Evolutionary conservation across 169 alveolate genomes (phyloP).

Genomic region (Plasmodium coatneyi): DNA sequence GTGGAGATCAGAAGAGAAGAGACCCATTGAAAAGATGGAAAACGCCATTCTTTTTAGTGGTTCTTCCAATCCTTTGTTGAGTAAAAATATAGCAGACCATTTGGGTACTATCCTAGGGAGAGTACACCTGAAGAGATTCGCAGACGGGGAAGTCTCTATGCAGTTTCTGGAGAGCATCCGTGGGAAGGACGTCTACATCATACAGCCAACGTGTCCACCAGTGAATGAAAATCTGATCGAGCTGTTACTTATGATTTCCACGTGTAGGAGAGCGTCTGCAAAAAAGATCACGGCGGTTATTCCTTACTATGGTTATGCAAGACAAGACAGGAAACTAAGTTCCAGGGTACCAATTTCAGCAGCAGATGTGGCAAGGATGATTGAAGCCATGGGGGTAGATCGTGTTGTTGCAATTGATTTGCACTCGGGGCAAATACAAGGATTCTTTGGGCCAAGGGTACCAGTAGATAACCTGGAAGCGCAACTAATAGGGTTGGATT

Average conservation of each 20-base stretch:
- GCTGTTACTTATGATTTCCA: conserved; percentile 94
- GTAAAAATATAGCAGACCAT: conserved; percentile 76
- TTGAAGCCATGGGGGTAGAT: conserved; percentile 97
- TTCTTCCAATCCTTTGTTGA: conserved; percentile 75
- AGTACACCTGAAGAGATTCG: conserved; percentile 86
- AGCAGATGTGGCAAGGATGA: conserved; percentile 94
- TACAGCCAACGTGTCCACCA: conserved; percentile 97
- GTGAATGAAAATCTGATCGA: conserved; percentile 96
- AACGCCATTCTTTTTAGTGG: conserved; percentile 78
- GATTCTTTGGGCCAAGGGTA: conserved; percentile 95
- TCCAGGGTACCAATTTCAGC: conserved; percentile 94
- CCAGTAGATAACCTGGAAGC: conserved; percentile 94
- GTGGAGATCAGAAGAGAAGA: conserved; percentile 77
- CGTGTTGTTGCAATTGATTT: conserved; percentile 95
- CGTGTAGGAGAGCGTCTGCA: conserved; percentile 96
- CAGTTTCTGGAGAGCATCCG: conserved; percentile 91
- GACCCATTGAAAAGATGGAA: conserved; percentile 75
- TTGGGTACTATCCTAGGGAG: conserved; percentile 85
- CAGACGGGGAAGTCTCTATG: conserved; percentile 96
- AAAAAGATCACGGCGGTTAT: conserved; percentile 95
- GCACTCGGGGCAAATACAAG: conserved; percentile 95
- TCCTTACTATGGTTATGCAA: conserved; percentile 98
- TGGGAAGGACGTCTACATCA: conserved; percentile 94
- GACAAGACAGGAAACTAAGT: conserved; percentile 92
- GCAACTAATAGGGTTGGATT: conserved; percentile 90